A percentile compares a stretch with the other conserved stretches of the same genome.
Evolutionary conservation across 2,329 filamentous ascomycete species (phyloP).

Genomic region (Fusarium humuli): DNA sequence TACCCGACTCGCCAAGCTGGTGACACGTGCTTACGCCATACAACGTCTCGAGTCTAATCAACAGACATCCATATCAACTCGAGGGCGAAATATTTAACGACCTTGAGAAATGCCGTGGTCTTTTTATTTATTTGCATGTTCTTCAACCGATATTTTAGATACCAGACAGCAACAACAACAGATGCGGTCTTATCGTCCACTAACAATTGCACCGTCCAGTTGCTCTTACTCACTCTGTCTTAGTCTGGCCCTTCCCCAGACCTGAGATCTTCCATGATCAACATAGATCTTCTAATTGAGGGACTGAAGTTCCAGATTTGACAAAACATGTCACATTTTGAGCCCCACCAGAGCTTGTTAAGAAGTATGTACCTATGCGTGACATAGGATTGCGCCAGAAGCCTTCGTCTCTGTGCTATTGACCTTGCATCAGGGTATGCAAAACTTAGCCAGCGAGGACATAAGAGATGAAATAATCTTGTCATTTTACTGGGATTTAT

Average conservation of each 20-base stretch:
- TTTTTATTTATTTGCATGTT: too few species aligned
- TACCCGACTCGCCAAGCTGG: neutral
- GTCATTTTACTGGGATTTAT: too few species aligned
- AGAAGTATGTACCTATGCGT: too few species aligned
- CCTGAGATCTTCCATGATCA: slow-evolving; percentile 10
- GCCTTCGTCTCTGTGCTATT: neutral
- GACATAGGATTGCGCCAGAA: neutral
- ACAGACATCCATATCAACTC: neutral
- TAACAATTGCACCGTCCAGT: too few species aligned
- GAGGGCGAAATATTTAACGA: neutral
- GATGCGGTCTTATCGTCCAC: too few species aligned
- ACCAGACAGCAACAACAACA: too few species aligned
- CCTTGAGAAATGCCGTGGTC: too few species aligned
- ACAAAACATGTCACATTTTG: neutral
- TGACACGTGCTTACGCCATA: neutral
- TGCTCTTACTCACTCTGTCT: neutral
- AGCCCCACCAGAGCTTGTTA: too few species aligned
- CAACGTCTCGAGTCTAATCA: neutral
- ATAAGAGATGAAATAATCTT: neutral
- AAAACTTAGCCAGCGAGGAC: neutral
- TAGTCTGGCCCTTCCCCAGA: neutral
- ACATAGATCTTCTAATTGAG: neutral
- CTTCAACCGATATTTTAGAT: too few species aligned
- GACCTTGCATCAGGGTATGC: neutral
- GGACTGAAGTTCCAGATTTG: neutral